Percentiles rank a stretch among this genome's conserved stretches.
Conservation (phyloP, 179 eudicot genomes). For the Silene noctiflora region DNA sequence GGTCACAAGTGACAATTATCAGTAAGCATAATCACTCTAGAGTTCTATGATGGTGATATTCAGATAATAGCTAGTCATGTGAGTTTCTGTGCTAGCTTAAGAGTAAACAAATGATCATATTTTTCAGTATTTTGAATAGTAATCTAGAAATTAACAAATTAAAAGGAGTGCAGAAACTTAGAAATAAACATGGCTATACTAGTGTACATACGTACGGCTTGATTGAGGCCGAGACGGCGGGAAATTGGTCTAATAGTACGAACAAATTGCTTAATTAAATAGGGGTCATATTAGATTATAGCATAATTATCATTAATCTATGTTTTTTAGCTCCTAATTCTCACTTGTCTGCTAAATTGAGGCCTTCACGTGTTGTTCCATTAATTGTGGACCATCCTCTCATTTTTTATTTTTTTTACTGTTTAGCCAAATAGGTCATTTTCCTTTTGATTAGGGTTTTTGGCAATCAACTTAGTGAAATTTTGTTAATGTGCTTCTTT, state of each 20-base stretch:
- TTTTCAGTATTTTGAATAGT: neutral
- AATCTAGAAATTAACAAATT: too few relatives aligned
- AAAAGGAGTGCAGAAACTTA: too few relatives aligned
- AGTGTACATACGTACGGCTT: constrained; percentile 33
- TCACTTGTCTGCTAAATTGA: constrained; percentile 20
- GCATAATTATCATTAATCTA: neutral
- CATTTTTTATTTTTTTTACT: constrained; percentile 8
- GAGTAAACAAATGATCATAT: too few relatives aligned
- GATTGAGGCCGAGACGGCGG: constrained; percentile 27
- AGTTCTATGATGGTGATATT: too few relatives aligned
- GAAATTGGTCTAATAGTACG: constrained; percentile 23
- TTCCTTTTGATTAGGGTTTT: constrained; percentile 1
- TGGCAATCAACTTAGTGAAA: neutral
- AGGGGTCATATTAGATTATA: neutral
- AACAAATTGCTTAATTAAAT: neutral
- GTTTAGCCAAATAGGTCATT: neutral
- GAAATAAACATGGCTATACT: constrained; percentile 4
- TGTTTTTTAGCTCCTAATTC: constrained; percentile 8
- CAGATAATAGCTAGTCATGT: neutral
- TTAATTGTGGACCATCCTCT: constrained; percentile 21
- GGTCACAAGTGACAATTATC: too few relatives aligned
- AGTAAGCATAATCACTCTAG: too few relatives aligned
- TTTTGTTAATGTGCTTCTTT: too few relatives aligned
- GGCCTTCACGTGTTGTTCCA: constrained; percentile 34
- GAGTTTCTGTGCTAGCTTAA: constrained; percentile 23